Base-by-base conservation (phyloP, 2,329 filamentous ascomycete species). In the Cadophora luteo-olivacea region DNA sequence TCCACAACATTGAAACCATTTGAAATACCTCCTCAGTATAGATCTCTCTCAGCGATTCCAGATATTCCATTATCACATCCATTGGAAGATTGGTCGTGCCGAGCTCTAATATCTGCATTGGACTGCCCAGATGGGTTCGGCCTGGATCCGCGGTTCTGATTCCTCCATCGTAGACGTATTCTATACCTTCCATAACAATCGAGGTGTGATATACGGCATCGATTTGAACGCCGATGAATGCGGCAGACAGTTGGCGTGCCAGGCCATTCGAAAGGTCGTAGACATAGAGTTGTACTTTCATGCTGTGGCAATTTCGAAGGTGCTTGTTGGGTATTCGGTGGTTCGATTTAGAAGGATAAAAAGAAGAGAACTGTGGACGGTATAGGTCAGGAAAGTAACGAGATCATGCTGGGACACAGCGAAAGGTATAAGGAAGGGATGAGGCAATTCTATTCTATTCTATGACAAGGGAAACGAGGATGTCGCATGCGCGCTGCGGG, bases 171-270 rank as follows among this genome's bases (percentile, higher is more conserved):
- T 94, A 98, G 75, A 95, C 88, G 79, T 97, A 97, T 80, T 99
- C 96, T 62, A 91, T 86, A n/a, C 90, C 90, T 64, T 89, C 87
- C 49, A 98, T 84, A 52, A 97, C 91, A 65, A 99, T 89, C 0
- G 94, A 93, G 0, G 96, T 98, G 79, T 99, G 96, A 75, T 98
- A 98, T 64, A 99, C 89, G 65, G 96, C 96, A 79, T 98, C 95
- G 61, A 97, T 92, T 64, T 91, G 88, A 1, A 85, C 86, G 1
- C 90, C 90, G 4, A 91, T 85, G 57, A 92, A 82, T 60, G 85
- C 81, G 24, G 69, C 72, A 9, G 76, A 78, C 19, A 76, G 86
- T 82, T 72, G 88, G 85, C 19, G 86, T 82, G 11, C 89, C 79
- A 65, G 84, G 72, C 69, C 83, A 79, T 81, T 80, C 1, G 92